Evolutionary conservation across 2,329 filamentous ascomycete species (phyloP), one percentile per base, ranked within the genome.

Genomic region (Cadophora luteo-olivacea): DNA sequence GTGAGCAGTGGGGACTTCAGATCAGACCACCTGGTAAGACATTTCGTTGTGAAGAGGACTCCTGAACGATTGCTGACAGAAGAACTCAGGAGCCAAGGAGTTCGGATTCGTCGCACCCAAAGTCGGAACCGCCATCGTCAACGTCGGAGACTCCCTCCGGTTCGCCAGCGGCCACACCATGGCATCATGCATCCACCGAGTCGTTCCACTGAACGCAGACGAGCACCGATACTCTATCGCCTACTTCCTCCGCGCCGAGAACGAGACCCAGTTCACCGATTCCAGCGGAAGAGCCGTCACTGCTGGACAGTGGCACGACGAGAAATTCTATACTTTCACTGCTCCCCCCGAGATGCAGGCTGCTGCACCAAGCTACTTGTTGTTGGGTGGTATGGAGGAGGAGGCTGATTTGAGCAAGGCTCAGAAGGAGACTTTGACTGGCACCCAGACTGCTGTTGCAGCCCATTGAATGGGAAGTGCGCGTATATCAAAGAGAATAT

Each of bases 151-250:
- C 80, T 86, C 84, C 32, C 81, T 89, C 70, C 83, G 85, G 54
- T 88, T 87, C 72, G 83, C 84, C 2, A 83, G 81, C 67, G 84
- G 82, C 54, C 82, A 84, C 77, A 84, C 81, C 67, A 82, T 88
- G 78, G 82, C 85, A 77, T 85, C 83, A 48, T 86, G 84, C 80
- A 85, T 88, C 76, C 86, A 87, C 80, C 81, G 85, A 68, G 85
- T 87, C 33, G 84, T 88, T 24, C 85, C 85, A 0, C 82, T 83
- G 69, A 77, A 85, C 80, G 81, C 25, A 73, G 76, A 32, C 51
- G 83, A 87, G 83, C 83, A 87, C 78, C 83, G 86, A 67, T 87
- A 87, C 81, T 86, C 83, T 11, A 85, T 87, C 70, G 85, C 86
- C 16, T 88, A 87, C 77, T 87, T 87, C 80, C 80, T 87, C 63